Evolutionary conservation across 768 basidiomycete genomes (phyloP).

Genomic region (Daedaleopsis sinensis): DNA sequence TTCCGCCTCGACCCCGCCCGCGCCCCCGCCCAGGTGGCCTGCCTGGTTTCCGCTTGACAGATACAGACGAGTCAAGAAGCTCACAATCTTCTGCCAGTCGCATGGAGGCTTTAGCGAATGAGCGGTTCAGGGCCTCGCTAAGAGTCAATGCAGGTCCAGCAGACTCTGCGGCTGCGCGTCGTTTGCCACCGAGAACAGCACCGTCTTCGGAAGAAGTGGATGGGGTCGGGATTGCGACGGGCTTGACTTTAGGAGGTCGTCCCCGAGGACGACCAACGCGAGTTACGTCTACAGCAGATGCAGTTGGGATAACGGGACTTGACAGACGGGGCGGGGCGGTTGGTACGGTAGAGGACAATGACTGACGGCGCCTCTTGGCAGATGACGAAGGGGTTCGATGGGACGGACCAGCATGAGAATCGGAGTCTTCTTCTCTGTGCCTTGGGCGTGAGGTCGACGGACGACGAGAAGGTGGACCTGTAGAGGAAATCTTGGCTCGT

Average conservation of each 20-base stretch:
- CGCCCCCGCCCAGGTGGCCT: constrained; percentile 4
- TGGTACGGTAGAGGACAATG: too few species aligned
- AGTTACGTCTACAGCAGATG: not conserved
- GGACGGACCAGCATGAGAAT: not conserved
- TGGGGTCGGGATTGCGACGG: not conserved
- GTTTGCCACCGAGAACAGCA: not conserved
- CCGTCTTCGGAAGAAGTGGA: not conserved
- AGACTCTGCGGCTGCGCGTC: not conserved
- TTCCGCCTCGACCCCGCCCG: not conserved
- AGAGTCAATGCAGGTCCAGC: not conserved
- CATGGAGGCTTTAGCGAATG: not conserved
- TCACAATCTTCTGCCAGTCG: not conserved
- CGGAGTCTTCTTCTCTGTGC: too few species aligned
- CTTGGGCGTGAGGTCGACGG: too few species aligned
- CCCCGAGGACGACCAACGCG: not conserved
- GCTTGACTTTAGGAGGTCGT: not conserved
- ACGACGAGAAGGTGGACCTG: too few species aligned
- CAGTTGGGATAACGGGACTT: too few species aligned
- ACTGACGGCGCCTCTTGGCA: not conserved
- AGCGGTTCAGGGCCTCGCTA: constrained; percentile 11
- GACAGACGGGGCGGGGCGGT: too few species aligned
- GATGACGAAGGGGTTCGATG: not conserved
- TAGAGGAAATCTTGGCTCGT: too few species aligned
- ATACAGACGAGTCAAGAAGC: not conserved
- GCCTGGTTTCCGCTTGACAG: not conserved